phyloP scores from a whole-genome alignment of 1,284 basidiomycete species.

The Leccinum fallax region DNA sequence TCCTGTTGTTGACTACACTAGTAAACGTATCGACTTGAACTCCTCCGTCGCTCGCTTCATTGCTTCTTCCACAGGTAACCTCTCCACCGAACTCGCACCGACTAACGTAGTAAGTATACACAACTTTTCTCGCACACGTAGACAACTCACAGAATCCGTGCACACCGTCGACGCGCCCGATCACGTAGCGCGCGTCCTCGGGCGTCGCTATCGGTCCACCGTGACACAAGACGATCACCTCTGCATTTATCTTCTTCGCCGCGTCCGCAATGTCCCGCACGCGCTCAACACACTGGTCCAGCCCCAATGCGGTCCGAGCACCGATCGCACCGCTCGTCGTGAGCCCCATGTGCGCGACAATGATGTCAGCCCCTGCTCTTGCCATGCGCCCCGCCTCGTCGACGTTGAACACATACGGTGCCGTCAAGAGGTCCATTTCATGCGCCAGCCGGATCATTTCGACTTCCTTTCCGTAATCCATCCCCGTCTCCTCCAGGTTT shows the following conservation, averaged over 20 bases:
- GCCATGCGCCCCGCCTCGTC: slow-evolving; percentile 31
- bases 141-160: slow-evolving; percentile 32
- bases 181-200: slow-evolving; percentile 27
- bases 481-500: slow-evolving; percentile 36
- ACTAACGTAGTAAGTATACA: slow-evolving; percentile 10
- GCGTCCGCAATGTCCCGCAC: slow-evolving; percentile 23
- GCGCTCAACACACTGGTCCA: slow-evolving; percentile 30
- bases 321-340: slow-evolving; percentile 32
- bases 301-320: slow-evolving; percentile 26
- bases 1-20: slow-evolving; percentile 22
- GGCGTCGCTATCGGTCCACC: slow-evolving; percentile 32
- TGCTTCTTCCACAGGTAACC: slow-evolving; percentile 29
- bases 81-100: slow-evolving; percentile 34
- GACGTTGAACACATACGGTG: slow-evolving; percentile 34
- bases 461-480: slow-evolving; percentile 36
- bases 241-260: slow-evolving; percentile 19
- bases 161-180: slow-evolving; percentile 22
- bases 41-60: slow-evolving; percentile 20
- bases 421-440: slow-evolving; percentile 30
- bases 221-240: slow-evolving; percentile 32
- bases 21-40: slow-evolving; percentile 28
- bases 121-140: not conserved
- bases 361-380: slow-evolving; percentile 28
- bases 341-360: slow-evolving; percentile 38
- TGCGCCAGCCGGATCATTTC: slow-evolving; percentile 35